Percentiles rank a stretch among this genome's conserved stretches.
Conservation (phyloP, 106 monocot genomes). For the Agapanthus africanus region DNA sequence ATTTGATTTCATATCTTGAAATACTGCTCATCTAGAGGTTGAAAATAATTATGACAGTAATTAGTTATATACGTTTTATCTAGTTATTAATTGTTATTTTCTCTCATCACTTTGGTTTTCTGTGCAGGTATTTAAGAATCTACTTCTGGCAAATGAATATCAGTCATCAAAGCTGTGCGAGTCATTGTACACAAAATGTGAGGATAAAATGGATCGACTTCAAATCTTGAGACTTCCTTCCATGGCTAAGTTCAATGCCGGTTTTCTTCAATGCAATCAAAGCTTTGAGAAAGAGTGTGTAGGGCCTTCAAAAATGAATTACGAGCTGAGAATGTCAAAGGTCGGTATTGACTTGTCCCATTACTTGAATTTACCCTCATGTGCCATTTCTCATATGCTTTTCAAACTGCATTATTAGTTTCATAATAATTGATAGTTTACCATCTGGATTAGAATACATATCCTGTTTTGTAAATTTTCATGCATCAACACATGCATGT, state of each 20-base stretch:
- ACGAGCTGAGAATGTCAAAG: slow-evolving; percentile 72
- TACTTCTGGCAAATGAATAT: slow-evolving; percentile 79
- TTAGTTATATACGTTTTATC: not conserved
- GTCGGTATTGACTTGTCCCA: slow-evolving; percentile 25
- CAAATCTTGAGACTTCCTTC: slow-evolving; percentile 91
- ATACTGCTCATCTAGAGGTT: not conserved
- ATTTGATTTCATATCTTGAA: not conserved
- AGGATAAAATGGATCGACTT: slow-evolving; percentile 97
- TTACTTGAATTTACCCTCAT: not conserved
- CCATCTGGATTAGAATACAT: not conserved
- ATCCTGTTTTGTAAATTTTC: not conserved
- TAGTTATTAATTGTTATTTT: not conserved
- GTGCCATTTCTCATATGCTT: not conserved
- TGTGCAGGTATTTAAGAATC: slow-evolving; percentile 53
- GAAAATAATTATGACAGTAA: not conserved
- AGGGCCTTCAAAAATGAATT: slow-evolving; percentile 70
- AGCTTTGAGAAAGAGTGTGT: slow-evolving; percentile 80
- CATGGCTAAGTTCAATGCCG: slow-evolving; percentile 98
- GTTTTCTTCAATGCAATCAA: slow-evolving; percentile 78
- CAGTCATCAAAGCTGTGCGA: slow-evolving; percentile 91
- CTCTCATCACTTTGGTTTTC: not conserved
- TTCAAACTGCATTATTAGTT: not conserved
- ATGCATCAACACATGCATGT: not conserved
- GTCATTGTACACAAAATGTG: slow-evolving; percentile 61
- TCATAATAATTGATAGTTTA: not conserved